Percentiles rank a stretch among this genome's conserved stretches.
Evolutionary conservation across 805 yeast genomes (phyloP).

Genomic region (Candida takata): DNA sequence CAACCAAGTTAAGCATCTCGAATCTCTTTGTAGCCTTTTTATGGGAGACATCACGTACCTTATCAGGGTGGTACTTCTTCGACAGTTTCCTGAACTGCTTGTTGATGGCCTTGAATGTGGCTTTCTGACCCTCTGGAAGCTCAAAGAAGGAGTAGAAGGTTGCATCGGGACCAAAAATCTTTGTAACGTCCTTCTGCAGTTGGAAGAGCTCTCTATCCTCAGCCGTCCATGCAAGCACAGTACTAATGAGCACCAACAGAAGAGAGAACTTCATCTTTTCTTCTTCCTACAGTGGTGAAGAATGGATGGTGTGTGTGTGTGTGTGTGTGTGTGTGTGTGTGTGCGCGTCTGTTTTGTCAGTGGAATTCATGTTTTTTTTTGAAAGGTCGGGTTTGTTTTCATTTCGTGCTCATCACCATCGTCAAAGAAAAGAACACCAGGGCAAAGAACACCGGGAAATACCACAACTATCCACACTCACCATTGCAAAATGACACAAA

Average conservation of each 20-base stretch:
- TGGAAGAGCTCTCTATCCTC: constrained; percentile 79
- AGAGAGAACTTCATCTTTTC: constrained; percentile 16
- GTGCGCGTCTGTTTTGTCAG: no score
- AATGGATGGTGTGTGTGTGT: neutral
- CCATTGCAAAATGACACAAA: constrained; percentile 26
- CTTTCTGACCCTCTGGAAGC: constrained; percentile 5
- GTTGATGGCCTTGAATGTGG: constrained; percentile 43
- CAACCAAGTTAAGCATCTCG: constrained; percentile 70
- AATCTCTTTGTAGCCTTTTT: constrained; percentile 48
- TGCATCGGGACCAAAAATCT: constrained; percentile 11
- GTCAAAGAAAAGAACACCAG: neutral
- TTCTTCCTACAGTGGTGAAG: neutral
- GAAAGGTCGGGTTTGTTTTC: neutral
- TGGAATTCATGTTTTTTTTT: no score
- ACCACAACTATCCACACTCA: neutral
- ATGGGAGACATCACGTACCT: constrained; percentile 30
- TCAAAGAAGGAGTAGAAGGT: constrained; percentile 28
- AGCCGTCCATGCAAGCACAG: constrained; percentile 44
- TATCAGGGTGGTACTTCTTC: constrained; percentile 81
- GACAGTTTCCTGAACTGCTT: constrained; percentile 68
- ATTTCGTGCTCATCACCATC: neutral
- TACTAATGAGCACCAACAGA: constrained; percentile 11
- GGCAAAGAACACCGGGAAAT: neutral
- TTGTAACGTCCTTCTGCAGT: constrained; percentile 53
- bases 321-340: neutral